phyloP scores from a whole-genome alignment of 2,329 filamentous ascomycete species.

The Stachybotrys echinatus region DNA sequence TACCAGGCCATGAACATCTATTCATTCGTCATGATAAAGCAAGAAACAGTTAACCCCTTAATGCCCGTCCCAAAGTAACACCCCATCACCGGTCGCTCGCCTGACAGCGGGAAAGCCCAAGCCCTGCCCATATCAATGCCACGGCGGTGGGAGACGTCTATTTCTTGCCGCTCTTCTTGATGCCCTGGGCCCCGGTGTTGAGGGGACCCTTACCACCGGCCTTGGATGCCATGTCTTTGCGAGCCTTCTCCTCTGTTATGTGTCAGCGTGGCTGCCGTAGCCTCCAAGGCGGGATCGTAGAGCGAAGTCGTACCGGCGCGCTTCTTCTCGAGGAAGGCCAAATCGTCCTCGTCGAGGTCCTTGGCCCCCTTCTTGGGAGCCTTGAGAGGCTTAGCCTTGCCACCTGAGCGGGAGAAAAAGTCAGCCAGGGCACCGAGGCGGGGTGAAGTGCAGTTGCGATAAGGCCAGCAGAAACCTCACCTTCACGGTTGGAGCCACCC shows the following conservation, averaged over 20 bases:
- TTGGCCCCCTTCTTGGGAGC: slow-evolving; percentile 77
- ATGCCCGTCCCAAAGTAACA: neutral
- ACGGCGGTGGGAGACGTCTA: slow-evolving; percentile 32
- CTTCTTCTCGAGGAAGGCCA: slow-evolving; percentile 79
- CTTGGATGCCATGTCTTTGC: slow-evolving; percentile 77
- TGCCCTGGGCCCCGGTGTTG: slow-evolving; percentile 78
- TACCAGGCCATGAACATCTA: neutral
- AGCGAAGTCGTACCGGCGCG: slow-evolving; percentile 60
- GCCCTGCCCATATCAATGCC: neutral
- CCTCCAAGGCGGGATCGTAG: neutral
- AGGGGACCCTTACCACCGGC: slow-evolving; percentile 84
- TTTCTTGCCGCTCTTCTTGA: slow-evolving; percentile 99
- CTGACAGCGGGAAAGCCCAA: neutral
- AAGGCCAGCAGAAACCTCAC: slow-evolving; percentile 13
- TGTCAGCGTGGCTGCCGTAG: slow-evolving; percentile 9
- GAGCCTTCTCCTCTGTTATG: slow-evolving; percentile 70
- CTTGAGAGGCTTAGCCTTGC: slow-evolving; percentile 84
- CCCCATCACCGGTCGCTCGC: neutral
- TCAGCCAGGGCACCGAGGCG: slow-evolving; percentile 8
- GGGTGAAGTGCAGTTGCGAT: slow-evolving; percentile 2
- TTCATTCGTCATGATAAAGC: no score
- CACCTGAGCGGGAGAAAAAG: slow-evolving; percentile 46
- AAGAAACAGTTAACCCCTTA: no score
- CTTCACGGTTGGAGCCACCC: slow-evolving; percentile 34
- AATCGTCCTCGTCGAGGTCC: slow-evolving; percentile 83